phyloP scores from a whole-genome alignment of 768 basidiomycete genomes.

The Hemileccinum rubropunctum region DNA sequence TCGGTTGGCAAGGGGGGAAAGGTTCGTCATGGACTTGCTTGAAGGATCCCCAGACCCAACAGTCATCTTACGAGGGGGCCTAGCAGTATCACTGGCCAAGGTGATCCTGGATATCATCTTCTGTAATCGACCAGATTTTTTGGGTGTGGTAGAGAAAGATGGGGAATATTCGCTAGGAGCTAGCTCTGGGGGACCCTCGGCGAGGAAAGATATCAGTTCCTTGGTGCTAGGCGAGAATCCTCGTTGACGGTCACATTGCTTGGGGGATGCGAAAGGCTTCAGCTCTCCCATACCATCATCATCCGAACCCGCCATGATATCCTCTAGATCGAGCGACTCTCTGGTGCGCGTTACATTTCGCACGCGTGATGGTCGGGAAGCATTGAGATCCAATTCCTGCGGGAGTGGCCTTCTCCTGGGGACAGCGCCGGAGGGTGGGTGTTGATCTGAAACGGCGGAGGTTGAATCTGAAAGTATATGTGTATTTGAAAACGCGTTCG shows the following conservation, averaged over 20 bases:
- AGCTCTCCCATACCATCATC: slow-evolving; percentile 44
- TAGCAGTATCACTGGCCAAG: slow-evolving; percentile 37
- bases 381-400: slow-evolving; percentile 29
- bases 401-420: slow-evolving; percentile 25
- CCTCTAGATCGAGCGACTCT: slow-evolving; percentile 74
- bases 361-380: slow-evolving; percentile 29
- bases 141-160: slow-evolving; percentile 31
- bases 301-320: slow-evolving; percentile 68
- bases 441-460: slow-evolving; percentile 28
- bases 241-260: slow-evolving; percentile 31
- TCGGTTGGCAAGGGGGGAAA: slow-evolving; percentile 53
- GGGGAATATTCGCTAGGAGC: slow-evolving; percentile 41
- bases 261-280: slow-evolving; percentile 39
- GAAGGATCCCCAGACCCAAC: slow-evolving; percentile 19
- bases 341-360: slow-evolving; percentile 53
- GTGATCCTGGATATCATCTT: slow-evolving; percentile 82
- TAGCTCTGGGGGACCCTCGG: slow-evolving; percentile 51
- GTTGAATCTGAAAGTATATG: slow-evolving; percentile 29
- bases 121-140: slow-evolving; percentile 64
- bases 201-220: slow-evolving; percentile 56
- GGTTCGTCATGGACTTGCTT: slow-evolving; percentile 37
- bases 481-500: slow-evolving; percentile 21
- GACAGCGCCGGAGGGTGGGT: slow-evolving; percentile 20
- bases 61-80: slow-evolving; percentile 34
- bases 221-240: slow-evolving; percentile 44